phyloP scores from a whole-genome alignment of 805 yeast species.

The Saccharomycopsis javanensis region DNA sequence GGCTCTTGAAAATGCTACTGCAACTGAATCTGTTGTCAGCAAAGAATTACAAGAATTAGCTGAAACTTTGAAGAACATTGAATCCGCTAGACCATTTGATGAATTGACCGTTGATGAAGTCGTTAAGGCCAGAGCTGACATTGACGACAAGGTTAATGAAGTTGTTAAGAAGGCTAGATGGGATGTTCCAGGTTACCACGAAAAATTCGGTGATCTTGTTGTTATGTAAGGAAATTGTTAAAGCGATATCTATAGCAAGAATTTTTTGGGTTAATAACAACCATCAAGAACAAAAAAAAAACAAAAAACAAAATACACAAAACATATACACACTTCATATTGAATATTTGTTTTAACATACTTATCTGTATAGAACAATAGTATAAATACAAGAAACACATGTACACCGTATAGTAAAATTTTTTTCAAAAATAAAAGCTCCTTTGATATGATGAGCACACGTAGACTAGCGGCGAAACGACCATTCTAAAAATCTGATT shows the following conservation, averaged over 20 bases:
- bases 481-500: too few species aligned
- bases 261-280: not conserved
- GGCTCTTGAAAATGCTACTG: conserved; percentile 91
- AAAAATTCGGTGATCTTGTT: conserved; percentile 94
- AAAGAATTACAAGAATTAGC: conserved; percentile 79
- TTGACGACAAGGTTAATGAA: conserved; percentile 89
- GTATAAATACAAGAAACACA: too few species aligned
- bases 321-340: too few species aligned
- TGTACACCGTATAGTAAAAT: too few species aligned
- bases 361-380: too few species aligned
- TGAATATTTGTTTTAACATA: too few species aligned
- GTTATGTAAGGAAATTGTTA: conserved; percentile 49
- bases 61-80: conserved; percentile 86
- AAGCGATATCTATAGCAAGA: not conserved
- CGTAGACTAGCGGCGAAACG: too few species aligned
- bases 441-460: too few species aligned
- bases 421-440: too few species aligned
- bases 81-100: conserved; percentile 95
- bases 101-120: conserved; percentile 94
- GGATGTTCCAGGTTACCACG: conserved; percentile 97
- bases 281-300: not conserved
- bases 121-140: conserved; percentile 92
- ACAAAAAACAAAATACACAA: too few species aligned
- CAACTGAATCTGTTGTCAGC: conserved; percentile 81
- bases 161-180: conserved; percentile 95